These are phyloP conservation scores for Endocalyx cinctus DNA, from an alignment of 2,329 filamentous ascomycete genomes.

Conservation along the genomic window DNA sequence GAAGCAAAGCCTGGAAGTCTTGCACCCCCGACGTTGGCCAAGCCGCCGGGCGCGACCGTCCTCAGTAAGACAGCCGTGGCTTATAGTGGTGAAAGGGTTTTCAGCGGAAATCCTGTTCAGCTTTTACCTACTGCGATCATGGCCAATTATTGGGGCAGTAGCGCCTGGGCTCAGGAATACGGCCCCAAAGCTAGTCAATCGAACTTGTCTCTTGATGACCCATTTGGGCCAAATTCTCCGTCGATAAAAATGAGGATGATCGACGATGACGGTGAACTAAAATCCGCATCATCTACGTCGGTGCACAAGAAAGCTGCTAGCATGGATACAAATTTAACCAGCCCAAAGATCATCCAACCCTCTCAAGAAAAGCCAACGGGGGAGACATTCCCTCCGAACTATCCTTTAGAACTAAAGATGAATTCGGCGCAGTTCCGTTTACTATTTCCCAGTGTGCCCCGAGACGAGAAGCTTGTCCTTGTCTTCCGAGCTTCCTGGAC, in stretches of 20 bases:
- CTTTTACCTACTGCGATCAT: slow-evolving; percentile 79
- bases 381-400: slow-evolving; percentile 66
- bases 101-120: slow-evolving; percentile 61
- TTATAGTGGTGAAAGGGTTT: slow-evolving; percentile 70
- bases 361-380: slow-evolving; percentile 28
- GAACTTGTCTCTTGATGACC: slow-evolving; percentile 26
- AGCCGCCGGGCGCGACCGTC: slow-evolving; percentile 76
- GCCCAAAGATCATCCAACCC: slow-evolving; percentile 20
- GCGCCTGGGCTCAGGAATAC: slow-evolving; percentile 57
- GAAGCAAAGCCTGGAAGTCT: slow-evolving; percentile 57
- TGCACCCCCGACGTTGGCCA: slow-evolving; percentile 77
- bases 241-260: slow-evolving; percentile 27
- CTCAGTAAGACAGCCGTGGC: slow-evolving; percentile 82
- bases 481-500: slow-evolving; percentile 91
- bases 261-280: slow-evolving; percentile 20
- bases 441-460: slow-evolving; percentile 75
- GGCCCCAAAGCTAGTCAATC: slow-evolving; percentile 16
- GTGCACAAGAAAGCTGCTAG: slow-evolving; percentile 41
- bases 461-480: slow-evolving; percentile 77
- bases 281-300: slow-evolving; percentile 17
- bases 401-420: slow-evolving; percentile 74
- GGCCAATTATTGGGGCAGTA: slow-evolving; percentile 91
- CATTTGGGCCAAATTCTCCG: slow-evolving; percentile 32
- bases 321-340: slow-evolving; percentile 31
- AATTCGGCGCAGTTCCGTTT: slow-evolving; percentile 93